These are phyloP conservation scores for Penicillium sp. DNA, from an alignment of 2,329 filamentous ascomycete genomes.

Conservation along the genomic window DNA sequence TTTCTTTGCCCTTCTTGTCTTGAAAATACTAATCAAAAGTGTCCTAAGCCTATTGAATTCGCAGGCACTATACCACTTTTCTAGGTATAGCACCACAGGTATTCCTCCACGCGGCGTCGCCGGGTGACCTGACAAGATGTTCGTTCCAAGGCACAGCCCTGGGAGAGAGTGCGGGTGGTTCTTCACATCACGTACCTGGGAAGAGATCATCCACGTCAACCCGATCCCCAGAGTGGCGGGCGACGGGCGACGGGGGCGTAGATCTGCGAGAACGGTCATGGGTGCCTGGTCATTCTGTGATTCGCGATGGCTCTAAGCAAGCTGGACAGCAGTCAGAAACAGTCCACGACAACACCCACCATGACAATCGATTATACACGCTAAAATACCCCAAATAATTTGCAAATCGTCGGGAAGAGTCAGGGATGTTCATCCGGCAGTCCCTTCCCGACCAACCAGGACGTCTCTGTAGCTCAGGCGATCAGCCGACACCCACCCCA, in stretches of 20 bases:
- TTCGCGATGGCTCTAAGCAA: not conserved
- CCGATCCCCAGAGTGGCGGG: slow-evolving; percentile 1
- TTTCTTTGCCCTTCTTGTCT: not conserved
- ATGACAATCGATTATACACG: not conserved
- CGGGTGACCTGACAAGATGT: slow-evolving; percentile 22
- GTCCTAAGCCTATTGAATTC: not conserved
- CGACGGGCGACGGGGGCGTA: not conserved
- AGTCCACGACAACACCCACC: not conserved
- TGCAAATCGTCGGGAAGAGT: not conserved
- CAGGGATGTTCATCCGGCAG: not conserved
- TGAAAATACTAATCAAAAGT: not conserved
- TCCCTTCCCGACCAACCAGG: not conserved
- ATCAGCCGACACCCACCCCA: slow-evolving; percentile 23
- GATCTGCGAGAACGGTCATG: slow-evolving; percentile 4
- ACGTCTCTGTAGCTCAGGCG: not conserved
- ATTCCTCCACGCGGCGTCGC: slow-evolving; percentile 22
- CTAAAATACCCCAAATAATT: not conserved
- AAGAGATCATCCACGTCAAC: slow-evolving; percentile 3
- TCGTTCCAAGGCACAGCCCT: slow-evolving; percentile 22
- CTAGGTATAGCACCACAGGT: not conserved
- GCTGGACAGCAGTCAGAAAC: not conserved
- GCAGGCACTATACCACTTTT: not conserved
- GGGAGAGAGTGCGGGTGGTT: not conserved
- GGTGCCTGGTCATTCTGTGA: not conserved
- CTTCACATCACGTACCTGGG: slow-evolving; percentile 5